Evolutionary conservation across 2,329 filamentous ascomycete species (phyloP), one percentile per base, ranked within the genome.

Genomic region (Scedosporium apiospermum): DNA sequence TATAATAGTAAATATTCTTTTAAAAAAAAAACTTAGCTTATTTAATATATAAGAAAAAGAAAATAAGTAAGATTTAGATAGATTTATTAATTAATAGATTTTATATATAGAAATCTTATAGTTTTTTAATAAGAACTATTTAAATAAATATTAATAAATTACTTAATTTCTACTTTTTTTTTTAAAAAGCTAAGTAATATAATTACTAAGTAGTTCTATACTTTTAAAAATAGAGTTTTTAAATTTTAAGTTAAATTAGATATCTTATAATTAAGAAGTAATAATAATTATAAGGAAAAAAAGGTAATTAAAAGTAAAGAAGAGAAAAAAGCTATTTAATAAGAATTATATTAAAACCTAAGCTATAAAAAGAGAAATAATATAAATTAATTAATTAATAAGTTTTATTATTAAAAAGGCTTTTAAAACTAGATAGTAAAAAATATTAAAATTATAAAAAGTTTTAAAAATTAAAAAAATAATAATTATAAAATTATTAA

Each of bases 1-100:
- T 49, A 23, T n/a, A 49, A 51, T 49, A 27, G 27, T 12, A 30
- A 18, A 61, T 42, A 60, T 21, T 65, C 63, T 66, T 55, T 58
- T 65, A 65, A 64, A 62, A 64, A n/a, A 63, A 51, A 21, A 12
- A 6, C 49, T 14, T 55, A 49, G 44, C 10, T 4, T 21, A 26
- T 55, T 14, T 55, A 18, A 55, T 55, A 21, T 55, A 55, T 55
- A 55, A 6, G 49, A 18, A 55, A 55, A 7, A 26, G 49, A 55
- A 55, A 26, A 55, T 12, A 26, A 55, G n/a, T 46, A 46, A 5
- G n/a, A 46, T 3, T 46, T 18, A 46, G 9, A 18, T 46, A 46
- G 6, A 46, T 14, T 46, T 46, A 46, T 46, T 46, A 46, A 46
- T 46, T 14, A 46, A 14, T 46, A 14, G n/a, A 14, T 46, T 3